Evolutionary conservation across 2,329 filamentous ascomycete species (phyloP).

Genomic region (Colletotrichum tofieldiae): DNA sequence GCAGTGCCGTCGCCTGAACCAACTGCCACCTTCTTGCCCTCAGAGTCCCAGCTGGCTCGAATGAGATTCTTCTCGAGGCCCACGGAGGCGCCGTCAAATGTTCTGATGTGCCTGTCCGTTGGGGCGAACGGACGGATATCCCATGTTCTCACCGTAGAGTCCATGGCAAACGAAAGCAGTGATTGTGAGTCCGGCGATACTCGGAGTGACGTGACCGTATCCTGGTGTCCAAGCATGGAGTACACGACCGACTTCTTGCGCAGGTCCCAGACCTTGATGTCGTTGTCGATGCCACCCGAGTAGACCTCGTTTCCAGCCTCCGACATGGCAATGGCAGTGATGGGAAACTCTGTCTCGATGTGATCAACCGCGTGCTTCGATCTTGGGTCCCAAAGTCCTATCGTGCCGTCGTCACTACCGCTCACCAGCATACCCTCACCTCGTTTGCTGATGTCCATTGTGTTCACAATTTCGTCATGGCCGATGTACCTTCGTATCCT

Average conservation of each 20-base stretch:
- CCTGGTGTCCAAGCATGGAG: constrained; percentile 88
- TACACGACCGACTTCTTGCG: constrained; percentile 92
- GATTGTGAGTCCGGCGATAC: constrained; percentile 96
- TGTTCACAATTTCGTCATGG: constrained; percentile 96
- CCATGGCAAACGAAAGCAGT: constrained; percentile 92
- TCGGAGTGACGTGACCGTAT: constrained; percentile 90
- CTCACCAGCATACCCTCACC: constrained; percentile 93
- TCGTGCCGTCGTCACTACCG: constrained; percentile 92
- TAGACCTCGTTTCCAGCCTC: constrained; percentile 97
- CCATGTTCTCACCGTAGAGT: constrained; percentile 95
- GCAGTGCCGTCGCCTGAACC: constrained; percentile 93
- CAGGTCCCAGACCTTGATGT: constrained; percentile 97
- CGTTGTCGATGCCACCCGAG: constrained; percentile 95
- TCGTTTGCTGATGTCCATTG: constrained; percentile 88
- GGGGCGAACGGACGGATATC: constrained; percentile 96
- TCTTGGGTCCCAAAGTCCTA: constrained; percentile 96
- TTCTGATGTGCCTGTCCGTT: constrained; percentile 85
- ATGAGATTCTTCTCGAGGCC: constrained; percentile 94
- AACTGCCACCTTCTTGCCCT: constrained; percentile 88
- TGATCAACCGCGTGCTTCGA: constrained; percentile 91
- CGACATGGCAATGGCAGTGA: constrained; percentile 92
- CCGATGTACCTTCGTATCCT: constrained; percentile 93
- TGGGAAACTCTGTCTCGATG: constrained; percentile 91
- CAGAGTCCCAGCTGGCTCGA: constrained; percentile 89
- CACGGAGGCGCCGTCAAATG: constrained; percentile 91